phyloP scores from a whole-genome alignment of 1,139 yeast species.

The Pichia sp. region DNA sequence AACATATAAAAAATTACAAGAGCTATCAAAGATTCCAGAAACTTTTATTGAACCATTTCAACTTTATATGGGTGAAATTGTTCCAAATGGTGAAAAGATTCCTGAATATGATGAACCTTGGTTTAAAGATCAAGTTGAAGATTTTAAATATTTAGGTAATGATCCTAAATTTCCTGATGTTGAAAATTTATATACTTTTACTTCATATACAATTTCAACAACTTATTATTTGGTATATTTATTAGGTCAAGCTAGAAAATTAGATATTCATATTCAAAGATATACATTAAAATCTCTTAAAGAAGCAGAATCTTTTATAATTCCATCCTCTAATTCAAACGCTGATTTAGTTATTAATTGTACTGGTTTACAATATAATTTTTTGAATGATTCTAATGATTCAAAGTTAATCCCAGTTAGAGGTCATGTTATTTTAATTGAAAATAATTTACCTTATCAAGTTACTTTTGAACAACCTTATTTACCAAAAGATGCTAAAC shows the following conservation, averaged over 20 bases:
- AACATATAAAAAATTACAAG: conserved; percentile 36
- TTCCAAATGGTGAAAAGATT: conserved; percentile 12
- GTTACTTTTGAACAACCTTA: conserved; percentile 32
- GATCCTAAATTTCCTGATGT: conserved; percentile 25
- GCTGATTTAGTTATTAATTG: conserved; percentile 43
- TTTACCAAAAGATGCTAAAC: conserved; percentile 25
- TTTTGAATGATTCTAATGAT: conserved; percentile 34
- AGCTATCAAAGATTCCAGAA: conserved; percentile 34
- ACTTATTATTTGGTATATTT: conserved; percentile 40
- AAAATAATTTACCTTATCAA: conserved; percentile 32
- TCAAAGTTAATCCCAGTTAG: conserved; percentile 33
- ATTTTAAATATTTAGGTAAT: conserved; percentile 33
- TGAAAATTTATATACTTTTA: conserved; percentile 18
- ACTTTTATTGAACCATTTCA: conserved; percentile 34
- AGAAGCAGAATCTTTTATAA: conserved; percentile 27
- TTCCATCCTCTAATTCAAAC: too few species aligned
- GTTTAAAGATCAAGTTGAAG: conserved; percentile 36
- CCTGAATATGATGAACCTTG: conserved; percentile 33
- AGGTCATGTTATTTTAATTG: conserved; percentile 42
- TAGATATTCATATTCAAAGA: conserved; percentile 35
- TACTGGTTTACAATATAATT: conserved; percentile 37
- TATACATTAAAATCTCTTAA: conserved; percentile 28
- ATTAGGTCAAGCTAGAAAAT: conserved; percentile 30
- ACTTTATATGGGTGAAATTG: conserved; percentile 31
- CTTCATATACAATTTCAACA: conserved; percentile 37